Evolutionary conservation across 116 monocot genomes (phyloP), one percentile per base, ranked within the genome.

Genomic region (Trichopus zeylanicus): DNA sequence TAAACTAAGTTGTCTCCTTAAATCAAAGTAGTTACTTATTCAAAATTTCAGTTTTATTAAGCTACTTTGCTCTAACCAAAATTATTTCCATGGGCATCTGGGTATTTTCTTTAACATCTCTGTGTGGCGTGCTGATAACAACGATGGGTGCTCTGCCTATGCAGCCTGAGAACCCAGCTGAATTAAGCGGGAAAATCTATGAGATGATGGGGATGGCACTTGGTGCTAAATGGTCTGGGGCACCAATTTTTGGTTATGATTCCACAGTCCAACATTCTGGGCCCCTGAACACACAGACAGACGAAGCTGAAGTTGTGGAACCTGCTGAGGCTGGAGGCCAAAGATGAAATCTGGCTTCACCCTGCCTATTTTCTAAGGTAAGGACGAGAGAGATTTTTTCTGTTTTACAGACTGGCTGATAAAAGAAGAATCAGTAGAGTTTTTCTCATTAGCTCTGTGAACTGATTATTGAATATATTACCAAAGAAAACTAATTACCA

Each of bases 91-190:
- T n/a, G n/a, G n/a, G n/a, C n/a, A n/a, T n/a, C n/a, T n/a, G n/a
- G n/a, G n/a, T n/a, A n/a, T n/a, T n/a, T n/a, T n/a, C n/a, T n/a
- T n/a, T n/a, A n/a, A n/a, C n/a, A n/a, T n/a, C n/a, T n/a, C n/a
- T n/a, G n/a, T n/a, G n/a, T n/a, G n/a, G n/a, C n/a, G n/a, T n/a
- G n/a, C n/a, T n/a, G n/a, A n/a, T n/a, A n/a, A n/a, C n/a, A n/a
- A 11, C 15, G 37, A 11, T 37, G 8, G 37, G 37, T 37, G 8
- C 12, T 31, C 5, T 15, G 7, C 25, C n/a, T n/a, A n/a, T 77
- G 48, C 77, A 95, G 95, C 95, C 95, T 25, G 95, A 95, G 24
- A 90, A 90, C 58, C 90, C 95, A 18, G 56, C 78, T 0, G 81
- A 89, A 55, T 77, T 95, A 10, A 67, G 95, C 7, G 77, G 87